Evolutionary conservation across 352 stramenopile species (phyloP).

Genomic region (Globisporangium cederbergense): DNA sequence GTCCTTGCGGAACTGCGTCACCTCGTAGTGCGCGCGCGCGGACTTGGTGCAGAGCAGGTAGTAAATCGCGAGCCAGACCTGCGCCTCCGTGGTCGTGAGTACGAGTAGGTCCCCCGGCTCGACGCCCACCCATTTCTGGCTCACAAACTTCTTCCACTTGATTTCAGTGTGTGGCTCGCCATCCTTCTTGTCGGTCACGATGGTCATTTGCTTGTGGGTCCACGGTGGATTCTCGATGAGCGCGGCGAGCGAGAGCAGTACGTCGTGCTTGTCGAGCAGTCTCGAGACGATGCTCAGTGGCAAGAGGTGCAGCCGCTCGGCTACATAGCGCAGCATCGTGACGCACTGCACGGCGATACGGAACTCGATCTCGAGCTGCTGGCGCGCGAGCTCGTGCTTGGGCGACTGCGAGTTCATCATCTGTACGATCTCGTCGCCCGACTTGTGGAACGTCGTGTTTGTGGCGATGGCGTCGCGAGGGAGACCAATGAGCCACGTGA

Average conservation of each 20-base stretch:
- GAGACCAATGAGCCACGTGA: conserved; percentile 78
- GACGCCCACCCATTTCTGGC: conserved; percentile 91
- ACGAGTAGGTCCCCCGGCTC: conserved; percentile 85
- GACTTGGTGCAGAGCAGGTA: conserved; percentile 91
- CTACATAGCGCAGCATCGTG: conserved; percentile 87
- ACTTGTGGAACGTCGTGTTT: conserved; percentile 71
- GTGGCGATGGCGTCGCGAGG: conserved; percentile 52
- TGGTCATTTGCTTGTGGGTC: conserved; percentile 74
- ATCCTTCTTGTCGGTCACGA: conserved; percentile 3
- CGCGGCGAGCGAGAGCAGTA: conserved; percentile 88
- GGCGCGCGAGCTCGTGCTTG: conserved; percentile 57
- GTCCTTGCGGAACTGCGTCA: conserved; percentile 93
- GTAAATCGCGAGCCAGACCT: conserved; percentile 94
- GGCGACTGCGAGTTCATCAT: conserved; percentile 60
- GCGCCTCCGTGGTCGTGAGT: conserved; percentile 92
- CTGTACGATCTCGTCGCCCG: conserved; percentile 56
- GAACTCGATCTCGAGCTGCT: conserved; percentile 87
- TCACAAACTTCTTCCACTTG: conserved; percentile 91
- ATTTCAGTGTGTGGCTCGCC: conserved; percentile 20
- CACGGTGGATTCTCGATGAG: conserved; percentile 96
- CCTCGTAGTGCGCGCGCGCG: conserved; percentile 91
- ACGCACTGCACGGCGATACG: conserved; percentile 82
- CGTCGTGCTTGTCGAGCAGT: conserved; percentile 96
- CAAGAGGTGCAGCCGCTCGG: conserved; percentile 86
- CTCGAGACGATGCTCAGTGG: conserved; percentile 86